These are phyloP conservation scores for Venustampulla echinocandica DNA, from an alignment of 495 filamentous ascomycete genomes.

Conservation along the genomic window DNA sequence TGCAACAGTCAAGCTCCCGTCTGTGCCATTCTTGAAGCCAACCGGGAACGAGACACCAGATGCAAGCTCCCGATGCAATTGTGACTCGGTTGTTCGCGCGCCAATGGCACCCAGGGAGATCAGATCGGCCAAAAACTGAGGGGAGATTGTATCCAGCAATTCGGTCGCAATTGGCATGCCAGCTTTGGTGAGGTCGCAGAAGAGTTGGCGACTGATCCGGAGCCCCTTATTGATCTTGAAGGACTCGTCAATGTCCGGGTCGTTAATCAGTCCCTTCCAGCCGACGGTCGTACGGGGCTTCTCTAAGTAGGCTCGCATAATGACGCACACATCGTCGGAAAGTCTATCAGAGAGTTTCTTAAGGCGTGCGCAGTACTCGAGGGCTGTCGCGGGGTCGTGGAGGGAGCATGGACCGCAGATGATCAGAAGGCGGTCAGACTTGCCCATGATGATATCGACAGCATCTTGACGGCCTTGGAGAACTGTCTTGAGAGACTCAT, in stretches of 20 bases:
- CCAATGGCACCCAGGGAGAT: constrained; percentile 95
- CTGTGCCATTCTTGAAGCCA: constrained; percentile 98
- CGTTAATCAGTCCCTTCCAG: constrained; percentile 99
- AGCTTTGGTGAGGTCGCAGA: constrained; percentile 73
- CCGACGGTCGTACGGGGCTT: constrained; percentile 98
- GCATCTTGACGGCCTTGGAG: constrained; percentile 76
- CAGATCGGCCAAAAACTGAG: constrained; percentile 84
- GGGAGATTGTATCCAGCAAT: constrained; percentile 99
- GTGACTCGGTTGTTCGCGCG: constrained; percentile 92
- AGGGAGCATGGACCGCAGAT: constrained; percentile 95
- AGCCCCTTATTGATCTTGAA: constrained; percentile 99
- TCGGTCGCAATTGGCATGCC: constrained; percentile 93
- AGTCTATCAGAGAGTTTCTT: constrained; percentile 67
- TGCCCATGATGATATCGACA: constrained; percentile 68
- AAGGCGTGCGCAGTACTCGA: constrained; percentile 76
- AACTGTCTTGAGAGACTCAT: constrained; percentile 56
- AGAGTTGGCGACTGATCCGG: constrained; percentile 77
- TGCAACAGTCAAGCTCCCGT: constrained; percentile 87
- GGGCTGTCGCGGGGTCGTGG: constrained; percentile 80
- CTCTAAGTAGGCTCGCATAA: constrained; percentile 99
- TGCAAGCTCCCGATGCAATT: constrained; percentile 90
- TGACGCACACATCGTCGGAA: constrained; percentile 73
- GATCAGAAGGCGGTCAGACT: constrained; percentile 81
- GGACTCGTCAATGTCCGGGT: constrained; percentile 93
- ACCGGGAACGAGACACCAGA: constrained; percentile 97